A percentile compares a stretch with the other conserved stretches of the same genome.
Conservation (phyloP, 768 basidiomycete genomes). For the Boletus sensibilis region DNA sequence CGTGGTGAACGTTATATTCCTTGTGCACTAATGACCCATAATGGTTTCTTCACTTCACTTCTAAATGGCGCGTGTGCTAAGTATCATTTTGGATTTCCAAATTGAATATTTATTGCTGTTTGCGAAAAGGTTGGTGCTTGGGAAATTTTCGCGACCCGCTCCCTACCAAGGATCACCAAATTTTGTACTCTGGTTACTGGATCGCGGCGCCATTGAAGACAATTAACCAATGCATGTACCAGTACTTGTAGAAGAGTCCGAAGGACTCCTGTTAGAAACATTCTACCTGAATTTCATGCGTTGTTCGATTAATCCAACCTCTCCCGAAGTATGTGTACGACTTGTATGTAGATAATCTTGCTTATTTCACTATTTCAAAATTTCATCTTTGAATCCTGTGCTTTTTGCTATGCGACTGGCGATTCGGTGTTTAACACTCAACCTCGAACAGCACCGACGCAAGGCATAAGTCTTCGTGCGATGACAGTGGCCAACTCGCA, state of each 20-base stretch:
- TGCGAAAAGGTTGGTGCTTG: too few species aligned
- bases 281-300: not conserved
- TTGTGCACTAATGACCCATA: too few species aligned
- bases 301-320: not conserved
- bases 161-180: too few species aligned
- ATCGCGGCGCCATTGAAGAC: not conserved
- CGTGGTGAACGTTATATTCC: not conserved
- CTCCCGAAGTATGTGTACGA: not conserved
- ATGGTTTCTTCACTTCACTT: not conserved
- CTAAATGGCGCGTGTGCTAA: not conserved
- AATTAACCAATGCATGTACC: not conserved
- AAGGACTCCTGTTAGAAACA: not conserved
- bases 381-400: constrained; percentile 13
- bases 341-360: not conserved
- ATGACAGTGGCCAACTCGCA: constrained; percentile 27
- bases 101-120: not conserved
- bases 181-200: not conserved
- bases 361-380: constrained; percentile 1
- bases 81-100: not conserved
- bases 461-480: constrained; percentile 6
- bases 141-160: too few species aligned
- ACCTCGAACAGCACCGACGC: constrained; percentile 5
- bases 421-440: not conserved
- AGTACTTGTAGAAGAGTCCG: not conserved
- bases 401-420: not conserved